Percentiles rank a stretch among this genome's conserved stretches.
Evolutionary conservation across 2,329 filamentous ascomycete species (phyloP).

Genomic region (Myrmaecium sp.): DNA sequence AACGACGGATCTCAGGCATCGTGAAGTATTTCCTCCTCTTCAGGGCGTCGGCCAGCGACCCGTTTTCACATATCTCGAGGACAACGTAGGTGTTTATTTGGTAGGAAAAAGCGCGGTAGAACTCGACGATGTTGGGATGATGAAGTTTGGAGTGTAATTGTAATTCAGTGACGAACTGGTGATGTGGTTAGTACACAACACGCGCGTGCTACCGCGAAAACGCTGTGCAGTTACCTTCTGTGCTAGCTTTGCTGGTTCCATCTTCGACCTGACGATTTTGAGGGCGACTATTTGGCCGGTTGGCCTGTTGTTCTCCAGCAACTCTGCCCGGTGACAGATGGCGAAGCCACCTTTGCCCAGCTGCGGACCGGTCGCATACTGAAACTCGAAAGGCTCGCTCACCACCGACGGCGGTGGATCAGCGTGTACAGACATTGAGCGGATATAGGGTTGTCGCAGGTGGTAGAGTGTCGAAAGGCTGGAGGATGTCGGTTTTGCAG

Average conservation of each 20-base stretch:
- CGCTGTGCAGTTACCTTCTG: no score
- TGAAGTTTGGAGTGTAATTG: constrained; percentile 98
- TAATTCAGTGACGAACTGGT: constrained; percentile 59
- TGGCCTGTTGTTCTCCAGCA: constrained; percentile 36
- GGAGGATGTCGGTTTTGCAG: constrained; percentile 12
- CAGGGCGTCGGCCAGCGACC: constrained; percentile 94
- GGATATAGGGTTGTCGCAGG: constrained; percentile 8
- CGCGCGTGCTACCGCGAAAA: constrained; percentile 6
- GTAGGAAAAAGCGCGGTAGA: constrained; percentile 85
- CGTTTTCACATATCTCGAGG: constrained; percentile 85
- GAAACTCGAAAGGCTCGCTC: constrained; percentile 49
- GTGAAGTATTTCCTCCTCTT: constrained; percentile 81
- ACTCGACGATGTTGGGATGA: constrained; percentile 90
- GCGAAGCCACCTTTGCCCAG: constrained; percentile 72
- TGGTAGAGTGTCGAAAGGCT: constrained; percentile 9
- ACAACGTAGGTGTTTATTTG: constrained; percentile 82
- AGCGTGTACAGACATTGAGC: constrained; percentile 27
- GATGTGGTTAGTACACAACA: neutral
- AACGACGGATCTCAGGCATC: constrained; percentile 84
- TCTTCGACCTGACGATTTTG: constrained; percentile 71
- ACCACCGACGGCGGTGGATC: constrained; percentile 39
- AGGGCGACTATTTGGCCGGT: constrained; percentile 54
- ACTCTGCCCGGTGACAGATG: constrained; percentile 59
- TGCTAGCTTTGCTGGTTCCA: constrained; percentile 63
- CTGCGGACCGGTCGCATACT: constrained; percentile 57